These are phyloP conservation scores for Brassica carinata DNA, from an alignment of 345 rosid genomes.

Conservation along the genomic window DNA sequence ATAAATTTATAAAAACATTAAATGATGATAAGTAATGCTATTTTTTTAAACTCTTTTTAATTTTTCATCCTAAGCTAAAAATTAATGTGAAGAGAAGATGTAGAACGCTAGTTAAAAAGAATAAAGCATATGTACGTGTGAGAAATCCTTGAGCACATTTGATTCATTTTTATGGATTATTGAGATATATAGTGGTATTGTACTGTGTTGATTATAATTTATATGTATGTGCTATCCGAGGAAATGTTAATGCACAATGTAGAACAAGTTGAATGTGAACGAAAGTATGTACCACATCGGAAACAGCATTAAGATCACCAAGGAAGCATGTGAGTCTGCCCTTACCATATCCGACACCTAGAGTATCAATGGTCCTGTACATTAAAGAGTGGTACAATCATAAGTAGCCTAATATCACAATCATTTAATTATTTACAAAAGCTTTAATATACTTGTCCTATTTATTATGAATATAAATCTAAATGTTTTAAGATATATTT, in stretches of 20 bases:
- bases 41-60: background rate
- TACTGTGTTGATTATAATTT: background rate
- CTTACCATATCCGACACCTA: slow-evolving; percentile 71
- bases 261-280: background rate
- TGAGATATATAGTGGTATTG: background rate
- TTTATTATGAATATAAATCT: background rate
- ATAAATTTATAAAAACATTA: background rate
- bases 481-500: background rate
- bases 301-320: slow-evolving; percentile 53
- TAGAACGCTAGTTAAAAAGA: background rate
- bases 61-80: background rate
- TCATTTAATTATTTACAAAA: background rate
- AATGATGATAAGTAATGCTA: background rate
- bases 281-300: slow-evolving; percentile 62
- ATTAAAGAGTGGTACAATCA: background rate
- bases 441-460: background rate
- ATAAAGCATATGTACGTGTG: background rate
- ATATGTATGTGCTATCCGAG: background rate
- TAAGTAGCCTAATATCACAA: background rate
- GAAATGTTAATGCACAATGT: background rate
- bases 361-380: slow-evolving; percentile 79
- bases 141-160: background rate
- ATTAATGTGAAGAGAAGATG: background rate
- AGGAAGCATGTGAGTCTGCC: slow-evolving; percentile 80
- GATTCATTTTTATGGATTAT: background rate